These are phyloP conservation scores for Acacia confusa DNA, from an alignment of 306 rosid species.

Conservation along the genomic window DNA sequence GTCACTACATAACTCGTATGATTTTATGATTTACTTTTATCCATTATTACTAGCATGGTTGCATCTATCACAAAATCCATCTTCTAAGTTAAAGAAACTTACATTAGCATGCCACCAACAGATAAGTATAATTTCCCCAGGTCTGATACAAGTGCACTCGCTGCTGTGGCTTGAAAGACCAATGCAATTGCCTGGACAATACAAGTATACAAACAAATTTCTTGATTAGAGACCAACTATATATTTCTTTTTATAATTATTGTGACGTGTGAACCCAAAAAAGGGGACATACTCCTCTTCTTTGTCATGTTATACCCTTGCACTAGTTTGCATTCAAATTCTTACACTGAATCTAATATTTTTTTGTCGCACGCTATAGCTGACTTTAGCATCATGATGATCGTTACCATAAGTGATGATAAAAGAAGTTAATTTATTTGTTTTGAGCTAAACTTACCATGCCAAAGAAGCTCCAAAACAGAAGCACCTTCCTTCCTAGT, in stretches of 20 bases:
- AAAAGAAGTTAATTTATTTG: background rate
- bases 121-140: constrained; percentile 66
- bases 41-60: constrained; percentile 7
- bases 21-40: background rate
- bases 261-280: background rate
- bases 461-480: constrained; percentile 91
- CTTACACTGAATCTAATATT: background rate
- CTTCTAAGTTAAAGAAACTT: constrained; percentile 47
- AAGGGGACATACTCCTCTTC: constrained; percentile 2
- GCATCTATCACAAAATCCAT: constrained; percentile 24
- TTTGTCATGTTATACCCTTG: background rate
- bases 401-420: constrained; percentile 1
- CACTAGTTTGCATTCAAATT: constrained; percentile 21
- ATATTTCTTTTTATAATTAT: background rate
- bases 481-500: constrained; percentile 88
- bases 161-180: constrained; percentile 76
- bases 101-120: constrained; percentile 94
- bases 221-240: background rate
- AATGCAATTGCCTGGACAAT: constrained; percentile 64
- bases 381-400: background rate
- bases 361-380: background rate
- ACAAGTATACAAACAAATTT: constrained; percentile 14
- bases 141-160: constrained; percentile 53
- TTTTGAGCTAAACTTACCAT: constrained; percentile 60
- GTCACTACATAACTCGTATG: constrained; percentile 4